Evolutionary conservation across 345 rosid genomes (phyloP), one percentile per base, ranked within the genome.

Genomic region (Corchorus olitorius): DNA sequence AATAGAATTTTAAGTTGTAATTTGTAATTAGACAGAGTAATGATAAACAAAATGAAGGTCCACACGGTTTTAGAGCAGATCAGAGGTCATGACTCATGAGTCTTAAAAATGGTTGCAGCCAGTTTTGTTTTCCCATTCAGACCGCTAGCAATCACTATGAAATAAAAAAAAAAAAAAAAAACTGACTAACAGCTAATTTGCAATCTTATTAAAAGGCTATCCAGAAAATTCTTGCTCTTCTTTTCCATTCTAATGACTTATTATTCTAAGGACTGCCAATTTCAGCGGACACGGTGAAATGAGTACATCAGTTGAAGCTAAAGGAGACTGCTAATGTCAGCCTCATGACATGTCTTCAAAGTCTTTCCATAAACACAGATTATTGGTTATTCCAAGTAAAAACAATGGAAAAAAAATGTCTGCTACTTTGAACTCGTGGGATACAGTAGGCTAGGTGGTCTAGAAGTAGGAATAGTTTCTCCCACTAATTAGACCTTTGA

Each of bases 51-150:
- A 19, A 0, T 9, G 53, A 65, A 73, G 77, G 77, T 52, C 76
- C 81, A 78, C 81, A 56, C 81, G 81, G 58, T 65, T 65, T 78
- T 22, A 8, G 34, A 33, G 16, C 55, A 41, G 41, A n/a, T 1
- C 43, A 39, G 43, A 61, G 17, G 62, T 12, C 8, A 4, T 50
- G 35, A 0, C 53, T 12, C 8, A 4, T 50, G 35, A 0, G 8
- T 34, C 1, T 39, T 39, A 39, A 39, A 39, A 3, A 39, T 39
- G 43, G 43, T 39, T 39, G 43, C 3, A 39, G 43, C 49, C 65
- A 55, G 17, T 19, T 22, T 2, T 50, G 64, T 75, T 70, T 27
- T 75, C 78, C 72, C 78, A 79, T 15, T 45, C 37, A 63, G 72
- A 65, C 73, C 48, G 68, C 45, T 70, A 39, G 49, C 78, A 39